Evolutionary conservation across 2,329 filamentous ascomycete genomes (phyloP).

Genomic region (Fusarium setosum): DNA sequence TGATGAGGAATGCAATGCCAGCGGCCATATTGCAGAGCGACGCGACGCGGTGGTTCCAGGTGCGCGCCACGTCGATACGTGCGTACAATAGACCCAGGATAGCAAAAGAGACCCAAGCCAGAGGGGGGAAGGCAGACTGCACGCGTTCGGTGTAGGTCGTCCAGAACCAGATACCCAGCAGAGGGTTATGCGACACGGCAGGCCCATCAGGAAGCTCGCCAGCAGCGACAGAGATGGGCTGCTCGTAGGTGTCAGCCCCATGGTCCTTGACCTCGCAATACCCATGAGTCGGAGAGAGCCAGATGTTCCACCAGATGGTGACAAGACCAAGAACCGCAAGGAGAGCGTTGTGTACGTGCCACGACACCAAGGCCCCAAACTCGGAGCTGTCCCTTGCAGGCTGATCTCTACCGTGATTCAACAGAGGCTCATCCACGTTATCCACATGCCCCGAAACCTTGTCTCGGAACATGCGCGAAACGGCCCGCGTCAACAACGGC

Average conservation of each 20-base stretch:
- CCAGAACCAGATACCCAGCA: slow-evolving; percentile 56
- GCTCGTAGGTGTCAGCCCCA: background rate
- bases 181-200: slow-evolving; percentile 32
- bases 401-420: slow-evolving; percentile 25
- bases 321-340: slow-evolving; percentile 49
- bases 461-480: slow-evolving; percentile 33
- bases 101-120: slow-evolving; percentile 60
- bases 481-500: slow-evolving; percentile 39
- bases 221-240: background rate
- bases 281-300: slow-evolving; percentile 55
- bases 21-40: slow-evolving; percentile 43
- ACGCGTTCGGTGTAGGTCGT: slow-evolving; percentile 42
- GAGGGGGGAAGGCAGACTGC: slow-evolving; percentile 55
- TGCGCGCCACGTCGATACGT: slow-evolving; percentile 49
- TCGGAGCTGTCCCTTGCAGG: slow-evolving; percentile 3
- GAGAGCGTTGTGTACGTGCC: slow-evolving; percentile 54
- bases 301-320: slow-evolving; percentile 60
- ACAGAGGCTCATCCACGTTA: slow-evolving; percentile 47
- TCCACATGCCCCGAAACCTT: slow-evolving; percentile 27
- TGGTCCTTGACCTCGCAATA: slow-evolving; percentile 45
- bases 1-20: slow-evolving; percentile 45
- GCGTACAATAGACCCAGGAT: slow-evolving; percentile 57
- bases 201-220: slow-evolving; percentile 8
- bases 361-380: slow-evolving; percentile 45
- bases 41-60: slow-evolving; percentile 44